Conservation (phyloP, 306 rosid genomes). For the Glycine soja region DNA sequence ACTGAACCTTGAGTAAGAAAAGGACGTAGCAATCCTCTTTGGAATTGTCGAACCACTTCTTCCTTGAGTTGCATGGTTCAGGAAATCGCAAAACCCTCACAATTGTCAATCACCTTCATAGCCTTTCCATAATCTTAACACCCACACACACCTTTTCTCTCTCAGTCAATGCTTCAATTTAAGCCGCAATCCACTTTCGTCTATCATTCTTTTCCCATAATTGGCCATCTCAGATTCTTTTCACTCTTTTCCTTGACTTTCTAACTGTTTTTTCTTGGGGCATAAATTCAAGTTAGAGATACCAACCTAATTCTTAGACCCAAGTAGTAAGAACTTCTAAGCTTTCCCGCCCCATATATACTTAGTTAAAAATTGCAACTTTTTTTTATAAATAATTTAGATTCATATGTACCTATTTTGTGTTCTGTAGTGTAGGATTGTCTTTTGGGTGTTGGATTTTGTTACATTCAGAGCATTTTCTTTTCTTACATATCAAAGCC, state of each 20-base stretch:
- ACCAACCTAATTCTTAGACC: conserved; percentile 33
- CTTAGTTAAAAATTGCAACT: conserved; percentile 22
- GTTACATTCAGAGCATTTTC: too few relatives aligned
- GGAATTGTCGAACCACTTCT: neutral
- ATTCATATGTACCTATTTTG: too few relatives aligned
- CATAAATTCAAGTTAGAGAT: conserved; percentile 37
- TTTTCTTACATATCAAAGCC: too few relatives aligned
- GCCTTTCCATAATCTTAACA: neutral
- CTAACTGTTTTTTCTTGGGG: conserved; percentile 3
- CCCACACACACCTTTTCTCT: neutral
- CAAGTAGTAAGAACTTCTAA: conserved; percentile 48
- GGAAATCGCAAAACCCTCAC: conserved; percentile 9
- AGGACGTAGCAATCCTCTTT: neutral
- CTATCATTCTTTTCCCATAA: neutral
- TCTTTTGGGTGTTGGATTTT: too few relatives aligned
- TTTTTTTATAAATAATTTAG: conserved; percentile 31
- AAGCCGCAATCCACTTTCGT: neutral
- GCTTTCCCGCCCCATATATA: neutral
- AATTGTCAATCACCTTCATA: neutral
- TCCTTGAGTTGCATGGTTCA: neutral
- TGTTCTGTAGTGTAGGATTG: too few relatives aligned
- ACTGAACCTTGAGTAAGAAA: neutral
- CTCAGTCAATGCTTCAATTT: conserved; percentile 20
- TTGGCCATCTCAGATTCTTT: conserved; percentile 29
- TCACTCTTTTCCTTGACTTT: conserved; percentile 41